Conservation (phyloP, 495 filamentous ascomycete species). For the Hyphodiscus hymeniophilus region DNA sequence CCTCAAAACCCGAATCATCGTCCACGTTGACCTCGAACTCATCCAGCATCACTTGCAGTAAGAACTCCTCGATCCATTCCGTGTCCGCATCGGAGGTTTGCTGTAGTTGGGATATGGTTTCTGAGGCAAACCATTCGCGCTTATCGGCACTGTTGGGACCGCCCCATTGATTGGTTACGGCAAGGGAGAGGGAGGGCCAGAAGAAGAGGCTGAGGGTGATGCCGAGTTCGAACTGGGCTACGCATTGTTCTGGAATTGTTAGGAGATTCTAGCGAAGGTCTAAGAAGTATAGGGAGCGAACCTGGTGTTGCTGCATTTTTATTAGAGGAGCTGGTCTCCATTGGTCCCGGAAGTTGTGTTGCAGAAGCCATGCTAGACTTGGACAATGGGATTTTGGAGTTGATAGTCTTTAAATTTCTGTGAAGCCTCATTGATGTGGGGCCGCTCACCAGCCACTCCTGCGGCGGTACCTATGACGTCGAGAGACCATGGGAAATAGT, state of each 20-base stretch:
- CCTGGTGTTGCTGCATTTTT: neutral
- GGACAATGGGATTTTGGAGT: neutral
- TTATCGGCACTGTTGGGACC: conserved; percentile 79
- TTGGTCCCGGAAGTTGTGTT: conserved; percentile 39
- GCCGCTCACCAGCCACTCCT: too few relatives aligned
- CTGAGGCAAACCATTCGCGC: conserved; percentile 92
- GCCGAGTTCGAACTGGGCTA: conserved; percentile 66
- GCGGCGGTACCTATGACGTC: too few relatives aligned
- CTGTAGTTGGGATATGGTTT: conserved; percentile 71
- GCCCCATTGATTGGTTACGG: conserved; percentile 82
- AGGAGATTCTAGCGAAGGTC: neutral
- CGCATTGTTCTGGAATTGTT: conserved; percentile 22
- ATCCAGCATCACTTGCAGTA: conserved; percentile 86
- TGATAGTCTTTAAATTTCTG: neutral
- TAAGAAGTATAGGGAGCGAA: conserved; percentile 1
- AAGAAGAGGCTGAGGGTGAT: conserved; percentile 70
- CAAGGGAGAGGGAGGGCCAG: conserved; percentile 82
- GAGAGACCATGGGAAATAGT: too few relatives aligned
- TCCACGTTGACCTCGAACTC: conserved; percentile 91
- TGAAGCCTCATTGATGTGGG: neutral
- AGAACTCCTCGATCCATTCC: conserved; percentile 73
- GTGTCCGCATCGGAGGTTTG: conserved; percentile 66
- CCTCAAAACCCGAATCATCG: conserved; percentile 70
- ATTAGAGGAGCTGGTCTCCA: neutral
- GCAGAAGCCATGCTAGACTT: conserved; percentile 43